Evolutionary conservation across 768 basidiomycete species (phyloP), one percentile per base, ranked within the genome.

Genomic region (Russula earlei): DNA sequence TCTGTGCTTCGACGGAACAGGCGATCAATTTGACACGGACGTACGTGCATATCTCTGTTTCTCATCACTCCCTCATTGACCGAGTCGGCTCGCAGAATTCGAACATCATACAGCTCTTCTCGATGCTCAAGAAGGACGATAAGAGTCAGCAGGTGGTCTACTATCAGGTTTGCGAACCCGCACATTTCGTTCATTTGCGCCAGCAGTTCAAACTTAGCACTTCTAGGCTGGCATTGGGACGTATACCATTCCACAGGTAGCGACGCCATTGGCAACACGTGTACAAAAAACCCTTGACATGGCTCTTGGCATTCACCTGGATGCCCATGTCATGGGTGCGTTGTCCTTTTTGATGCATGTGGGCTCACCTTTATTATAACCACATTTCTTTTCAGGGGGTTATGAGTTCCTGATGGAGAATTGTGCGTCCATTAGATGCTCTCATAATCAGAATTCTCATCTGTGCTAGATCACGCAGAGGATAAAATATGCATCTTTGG

Each of bases 351-450:
- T 54, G 10, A 12, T 20, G 37, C 20, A 17, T 36, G 4, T 14
- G 15, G 31, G n/a, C 20, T n/a, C 20, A 17, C 19, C 29, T 34
- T 22, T 9, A 10, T 43, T 15, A 46, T 42, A 11, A 15, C 20
- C 56, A 49, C 27, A 10, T 33, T 22, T 8, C 20, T 19, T n/a
- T 36, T 15, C 36, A 85, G 84, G 77, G 37, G 85, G 86, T 0
- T 88, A 88, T 57, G 82, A 83, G 60, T 89, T 88, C 67, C 69
- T 88, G 55, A 87, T 87, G 86, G 77, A 86, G 59, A 84, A 85
- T 56, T 88, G 81, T 80, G 61, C n/a, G 77, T 14, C 8, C 11
- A 55, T 17, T 4, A 2, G 19, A 11, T 20, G 17, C n/a, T 24
- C 52, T 14, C 19, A 36, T 36, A 14, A 36, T 12, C 14, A 14